Evolutionary conservation across 1,284 basidiomycete species (phyloP), one percentile per base, ranked within the genome.

Genomic region (Puccinia brachypodii): DNA sequence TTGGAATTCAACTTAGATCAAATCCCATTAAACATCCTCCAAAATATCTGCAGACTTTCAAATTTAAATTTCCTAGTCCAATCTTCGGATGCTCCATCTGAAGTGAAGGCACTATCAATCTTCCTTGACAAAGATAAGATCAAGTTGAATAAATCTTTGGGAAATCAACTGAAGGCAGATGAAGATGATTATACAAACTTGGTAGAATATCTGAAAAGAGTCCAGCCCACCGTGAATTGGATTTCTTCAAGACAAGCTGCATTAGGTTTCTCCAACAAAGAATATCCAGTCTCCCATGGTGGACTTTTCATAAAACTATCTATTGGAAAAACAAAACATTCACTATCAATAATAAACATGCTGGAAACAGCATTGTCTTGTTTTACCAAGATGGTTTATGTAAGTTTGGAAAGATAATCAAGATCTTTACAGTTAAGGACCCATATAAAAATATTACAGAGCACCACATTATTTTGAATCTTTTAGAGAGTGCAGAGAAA

Each of bases 291-390:
- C 1, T 68, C 64, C 64, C 64, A 40, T 68, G 36, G 38, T 68
- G 64, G 36, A 42, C n/a, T 68, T 68, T n/a, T n/a, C 64, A 68
- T 28, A 22, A 68, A 68, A 68, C 40, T 7, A 36, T 68, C n/a
- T 36, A 68, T 36, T 68, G 36, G 64, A 68, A 68, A 42, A 68
- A 42, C 36, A 68, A 68, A 68, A 68, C 25, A n/a, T 68, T 68
- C 36, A 68, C 64, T n/a, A 42, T 28, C 2, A 7, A 68, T 68
- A 22, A 68, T 4, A 68, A 68, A 42, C 8, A 68, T 68, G 36
- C 38, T 1, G 38, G 38, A 68, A 68, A 68, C 38, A 68, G 64
- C 25, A 68, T 42, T 13, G n/a, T 68, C 16, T 68, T 8, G 4
- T 68, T 4, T 14, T 19, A 42, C 13, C 16, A 68, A 68, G n/a